Base-by-base conservation (phyloP, 495 filamentous ascomycete genomes). In the Diplogelasinospora grovesii region DNA sequence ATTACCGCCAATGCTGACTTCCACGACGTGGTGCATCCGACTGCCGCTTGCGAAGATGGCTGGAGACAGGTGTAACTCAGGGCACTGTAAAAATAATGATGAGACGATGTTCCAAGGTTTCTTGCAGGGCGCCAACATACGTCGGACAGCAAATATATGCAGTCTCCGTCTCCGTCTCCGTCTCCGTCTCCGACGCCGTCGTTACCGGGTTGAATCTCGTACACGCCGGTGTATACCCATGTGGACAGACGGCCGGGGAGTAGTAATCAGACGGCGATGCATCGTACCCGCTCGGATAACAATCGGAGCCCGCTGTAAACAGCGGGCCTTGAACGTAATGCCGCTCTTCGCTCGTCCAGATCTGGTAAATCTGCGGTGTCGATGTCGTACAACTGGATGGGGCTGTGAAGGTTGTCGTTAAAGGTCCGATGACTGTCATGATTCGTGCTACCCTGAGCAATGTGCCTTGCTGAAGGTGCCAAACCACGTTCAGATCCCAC, bases 141-240 rank as follows among this genome's bases (percentile, higher is more conserved):
- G 46, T 55, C 1, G 57, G 57, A 36, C 57, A 60, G 41, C 57
- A 60, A 6, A 56, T 31, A 1, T 58, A 28, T 2, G 49, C 54
- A 8, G 57, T 58, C 34, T 53, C 54, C 13, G 49, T 48, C 22
- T 36, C 38, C 14, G 39, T 16, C 23, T 27, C 42, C 8, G 39
- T 31, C 19, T 26, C n/a, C 3, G 41, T 37, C 18, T 24, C 13
- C 8, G 24, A 15, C 20, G 15, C 20, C 8, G 35, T 15, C 13
- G 16, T n/a, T n/a, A 24, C 22, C 0, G 47, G 32, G 8, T 43
- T 22, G 14, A 49, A 9, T 15, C 39, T 55, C 16, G 53, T 46
- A 29, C 58, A 61, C 32, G 56, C 58, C 8, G 50, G 28, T 7
- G 58, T 61, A 40, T 61, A 61, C 5, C 56, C 58, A 19, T 33